Evolutionary conservation across 805 yeast genomes (phyloP), one percentile per base, ranked within the genome.

Genomic region (Clavispora santaluciae): DNA sequence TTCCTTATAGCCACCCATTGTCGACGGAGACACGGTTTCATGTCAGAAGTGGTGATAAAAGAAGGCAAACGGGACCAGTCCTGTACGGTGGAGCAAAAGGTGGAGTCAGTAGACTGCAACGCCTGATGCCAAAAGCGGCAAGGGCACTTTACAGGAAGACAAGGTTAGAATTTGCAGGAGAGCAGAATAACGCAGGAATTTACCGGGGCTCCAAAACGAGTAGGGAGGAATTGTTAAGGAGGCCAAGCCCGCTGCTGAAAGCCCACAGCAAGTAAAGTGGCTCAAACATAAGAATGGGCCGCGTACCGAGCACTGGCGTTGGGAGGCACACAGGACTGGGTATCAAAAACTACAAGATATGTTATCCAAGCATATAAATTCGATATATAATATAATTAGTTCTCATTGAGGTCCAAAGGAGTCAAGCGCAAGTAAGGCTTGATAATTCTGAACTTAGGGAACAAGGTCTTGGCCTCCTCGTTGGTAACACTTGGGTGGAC

Each of bases 371-470:
- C 26, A 28, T 15, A 15, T 28, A 18, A 28, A 28, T 28, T 28
- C 29, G 20, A 11, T 28, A 26, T 28, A 28, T 15, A 11, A 11
- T 28, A 28, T 4, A 28, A 28, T 16, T 7, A 28, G 31, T 28
- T 28, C 20, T 28, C 31, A 17, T 53, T 50, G 38, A 53, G 45
- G 13, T 68, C 71, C 60, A 70, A 69, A 41, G 75, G 73, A 49
- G 74, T 69, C 61, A 69, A 69, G 70, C 96, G 84, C 66, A 89
- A 76, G 79, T 89, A 89, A 48, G 96, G 95, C 76, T 86, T 89
- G 65, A 89, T 81, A 61, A 80, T 83, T 61, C 77, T 79, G 74
- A 88, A 87, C 50, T 82, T 80, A 51, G 95, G 95, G 68, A 86
- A 89, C 70, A 86, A 86, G 56, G 78, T 77, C 71, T 79, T 76